A percentile compares a stretch with the other conserved stretches of the same genome.
Conservation (phyloP, 768 basidiomycete genomes). For the Suillus placidus region DNA sequence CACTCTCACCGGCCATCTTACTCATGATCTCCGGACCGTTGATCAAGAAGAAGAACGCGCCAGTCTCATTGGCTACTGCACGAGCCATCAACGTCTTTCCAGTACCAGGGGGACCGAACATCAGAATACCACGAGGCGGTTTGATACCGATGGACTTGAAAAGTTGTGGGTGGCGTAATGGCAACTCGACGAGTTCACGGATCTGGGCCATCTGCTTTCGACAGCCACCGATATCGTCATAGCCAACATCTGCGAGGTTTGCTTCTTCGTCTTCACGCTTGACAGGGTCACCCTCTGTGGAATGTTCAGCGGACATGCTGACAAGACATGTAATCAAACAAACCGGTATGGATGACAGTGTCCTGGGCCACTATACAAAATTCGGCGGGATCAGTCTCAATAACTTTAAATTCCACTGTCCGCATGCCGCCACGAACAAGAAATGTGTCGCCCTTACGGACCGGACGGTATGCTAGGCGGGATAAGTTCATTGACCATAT, state of each 20-base stretch:
- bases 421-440: constrained; percentile 98
- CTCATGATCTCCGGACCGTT: constrained; percentile 99
- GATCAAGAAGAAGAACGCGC: constrained; percentile 99
- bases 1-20: constrained; percentile 99
- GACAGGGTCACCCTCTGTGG: constrained; percentile 92
- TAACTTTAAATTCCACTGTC: constrained; percentile 98
- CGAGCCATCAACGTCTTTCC: constrained; percentile 99
- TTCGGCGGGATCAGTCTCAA: constrained; percentile 97
- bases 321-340: not conserved
- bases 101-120: constrained; percentile 98
- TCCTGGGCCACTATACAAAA: constrained; percentile 99
- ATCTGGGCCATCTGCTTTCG: constrained; percentile 99
- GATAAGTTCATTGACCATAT: not conserved
- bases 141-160: constrained; percentile 62
- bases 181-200: constrained; percentile 97
- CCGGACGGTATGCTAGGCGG: constrained; percentile 80
- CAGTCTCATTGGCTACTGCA: constrained; percentile 99
- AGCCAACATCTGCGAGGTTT: constrained; percentile 95
- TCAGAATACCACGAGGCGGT: constrained; percentile 96
- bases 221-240: constrained; percentile 99
- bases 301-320: constrained; percentile 11
- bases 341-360: constrained; percentile 93
- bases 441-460: constrained; percentile 98
- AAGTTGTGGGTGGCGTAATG: constrained; percentile 49
- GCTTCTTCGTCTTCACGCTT: constrained; percentile 99